phyloP scores from a whole-genome alignment of 208 protist genomes.

The Endotrypanum monterogeii region DNA sequence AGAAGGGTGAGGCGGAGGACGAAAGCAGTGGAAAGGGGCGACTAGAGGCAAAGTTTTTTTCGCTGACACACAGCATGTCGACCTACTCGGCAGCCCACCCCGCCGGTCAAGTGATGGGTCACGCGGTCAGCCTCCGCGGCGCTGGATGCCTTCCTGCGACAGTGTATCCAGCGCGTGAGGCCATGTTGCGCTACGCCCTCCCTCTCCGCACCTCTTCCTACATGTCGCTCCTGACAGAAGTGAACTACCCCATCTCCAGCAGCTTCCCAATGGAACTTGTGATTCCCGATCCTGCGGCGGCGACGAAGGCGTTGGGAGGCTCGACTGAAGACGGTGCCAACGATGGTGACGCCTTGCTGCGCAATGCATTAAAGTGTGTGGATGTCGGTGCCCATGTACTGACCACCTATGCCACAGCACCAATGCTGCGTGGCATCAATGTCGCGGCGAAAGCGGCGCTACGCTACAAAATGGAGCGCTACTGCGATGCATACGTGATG shows the following conservation, averaged over 20 bases:
- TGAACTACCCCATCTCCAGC: constrained; percentile 65
- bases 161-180: constrained; percentile 66
- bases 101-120: constrained; percentile 67
- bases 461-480: constrained; percentile 38
- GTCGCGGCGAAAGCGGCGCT: constrained; percentile 42
- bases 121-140: constrained; percentile 70
- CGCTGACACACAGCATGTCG: constrained; percentile 65
- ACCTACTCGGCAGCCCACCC: constrained; percentile 27
- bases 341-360: constrained; percentile 5
- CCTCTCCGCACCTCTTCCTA: constrained; percentile 67
- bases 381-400: constrained; percentile 69
- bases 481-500: constrained; percentile 59
- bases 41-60: constrained; percentile 40
- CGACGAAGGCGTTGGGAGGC: background rate
- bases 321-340: background rate
- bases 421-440: constrained; percentile 52
- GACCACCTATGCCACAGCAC: constrained; percentile 65
- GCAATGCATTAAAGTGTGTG: constrained; percentile 26
- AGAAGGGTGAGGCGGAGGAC: background rate
- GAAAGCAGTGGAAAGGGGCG: background rate
- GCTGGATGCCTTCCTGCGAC: constrained; percentile 46
- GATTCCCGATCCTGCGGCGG: constrained; percentile 26
- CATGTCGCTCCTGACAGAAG: constrained; percentile 58
- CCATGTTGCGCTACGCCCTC: constrained; percentile 77
- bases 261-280: constrained; percentile 71